Percentiles rank a stretch among this genome's conserved stretches.
Conservation (phyloP, 2,329 filamentous ascomycete species). For the Phoma sp. region DNA sequence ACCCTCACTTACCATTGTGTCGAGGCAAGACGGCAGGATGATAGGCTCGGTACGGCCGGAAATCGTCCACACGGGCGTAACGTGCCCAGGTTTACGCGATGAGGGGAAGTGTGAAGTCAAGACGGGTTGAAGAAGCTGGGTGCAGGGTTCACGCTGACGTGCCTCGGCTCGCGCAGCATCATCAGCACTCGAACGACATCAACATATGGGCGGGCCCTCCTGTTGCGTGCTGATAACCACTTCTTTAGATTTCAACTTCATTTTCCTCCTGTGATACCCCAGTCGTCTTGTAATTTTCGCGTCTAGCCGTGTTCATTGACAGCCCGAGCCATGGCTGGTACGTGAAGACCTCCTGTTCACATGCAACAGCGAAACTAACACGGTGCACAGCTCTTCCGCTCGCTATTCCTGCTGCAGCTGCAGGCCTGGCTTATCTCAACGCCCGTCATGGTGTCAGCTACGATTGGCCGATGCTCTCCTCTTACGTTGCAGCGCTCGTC, state of each 20-base stretch:
- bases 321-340: constrained; percentile 21
- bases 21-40: neutral
- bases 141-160: neutral
- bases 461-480: constrained; percentile 67
- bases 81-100: constrained; percentile 5
- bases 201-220: constrained; percentile 8
- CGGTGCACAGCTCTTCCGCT: constrained; percentile 37
- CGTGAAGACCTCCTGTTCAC: neutral
- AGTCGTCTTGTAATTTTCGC: neutral
- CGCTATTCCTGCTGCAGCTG: constrained; percentile 45
- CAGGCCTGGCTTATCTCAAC: constrained; percentile 67
- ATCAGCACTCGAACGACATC: constrained; percentile 1
- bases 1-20: neutral
- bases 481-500: constrained; percentile 57
- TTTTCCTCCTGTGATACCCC: constrained; percentile 4
- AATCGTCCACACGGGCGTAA: too few relatives aligned
- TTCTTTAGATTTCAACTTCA: neutral
- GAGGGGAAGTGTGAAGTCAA: constrained; percentile 5
- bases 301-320: neutral
- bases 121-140: constrained; percentile 5
- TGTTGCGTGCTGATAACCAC: constrained; percentile 3
- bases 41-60: too few relatives aligned
- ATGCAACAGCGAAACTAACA: neutral
- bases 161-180: constrained; percentile 13
- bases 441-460: constrained; percentile 71